Conservation (phyloP, 305 asterid species). For the Stenogyne calaminthoides region DNA sequence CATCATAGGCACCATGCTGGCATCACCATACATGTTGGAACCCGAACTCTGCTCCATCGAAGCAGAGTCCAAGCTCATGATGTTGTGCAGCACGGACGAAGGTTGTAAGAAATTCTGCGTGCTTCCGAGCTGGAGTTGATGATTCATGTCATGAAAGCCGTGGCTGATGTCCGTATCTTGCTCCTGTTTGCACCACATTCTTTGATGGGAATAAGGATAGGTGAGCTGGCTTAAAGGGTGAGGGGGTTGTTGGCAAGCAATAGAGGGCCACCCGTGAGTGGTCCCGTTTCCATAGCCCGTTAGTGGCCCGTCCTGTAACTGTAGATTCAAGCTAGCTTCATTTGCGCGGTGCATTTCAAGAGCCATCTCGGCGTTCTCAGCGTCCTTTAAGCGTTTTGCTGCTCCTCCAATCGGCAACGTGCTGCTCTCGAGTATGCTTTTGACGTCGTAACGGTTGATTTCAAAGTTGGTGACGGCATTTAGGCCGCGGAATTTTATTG, state of each 20-base stretch:
- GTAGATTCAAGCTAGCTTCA: constrained; percentile 41
- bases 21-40: constrained; percentile 35
- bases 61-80: constrained; percentile 60
- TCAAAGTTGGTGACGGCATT: constrained; percentile 83
- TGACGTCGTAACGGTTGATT: constrained; percentile 77
- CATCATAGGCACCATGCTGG: constrained; percentile 42
- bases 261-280: constrained; percentile 47
- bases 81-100: constrained; percentile 52
- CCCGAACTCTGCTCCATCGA: constrained; percentile 46
- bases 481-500: constrained; percentile 79
- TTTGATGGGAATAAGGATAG: constrained; percentile 45
- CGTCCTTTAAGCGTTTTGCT: constrained; percentile 76
- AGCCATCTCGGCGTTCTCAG: constrained; percentile 62
- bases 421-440: constrained; percentile 75
- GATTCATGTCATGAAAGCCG: constrained; percentile 42
- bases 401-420: constrained; percentile 72
- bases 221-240: constrained; percentile 41
- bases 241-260: constrained; percentile 54
- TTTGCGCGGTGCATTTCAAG: constrained; percentile 44
- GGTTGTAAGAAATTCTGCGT: constrained; percentile 54
- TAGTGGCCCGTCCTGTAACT: constrained; percentile 31
- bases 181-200: constrained; percentile 72
- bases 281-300: constrained; percentile 30
- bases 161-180: constrained; percentile 41
- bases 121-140: constrained; percentile 52